Evolutionary conservation across 805 yeast genomes (phyloP).

Genomic region (Barnettozyma sucrosica): DNA sequence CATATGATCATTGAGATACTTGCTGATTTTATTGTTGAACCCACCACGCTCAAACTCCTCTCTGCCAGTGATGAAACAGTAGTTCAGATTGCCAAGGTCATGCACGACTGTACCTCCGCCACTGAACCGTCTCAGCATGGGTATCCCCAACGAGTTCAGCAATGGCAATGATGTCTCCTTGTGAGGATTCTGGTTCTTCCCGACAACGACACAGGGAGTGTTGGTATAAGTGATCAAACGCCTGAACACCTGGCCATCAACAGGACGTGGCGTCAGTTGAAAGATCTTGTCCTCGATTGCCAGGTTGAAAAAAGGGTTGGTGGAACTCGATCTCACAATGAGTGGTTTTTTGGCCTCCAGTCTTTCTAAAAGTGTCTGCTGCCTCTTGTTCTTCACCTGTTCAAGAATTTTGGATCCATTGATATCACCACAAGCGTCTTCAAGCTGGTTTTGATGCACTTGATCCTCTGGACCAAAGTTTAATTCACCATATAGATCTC

Average conservation of each 20-base stretch:
- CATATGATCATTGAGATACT: slow-evolving; percentile 20
- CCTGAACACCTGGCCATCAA: background rate
- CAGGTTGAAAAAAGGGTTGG: slow-evolving; percentile 68
- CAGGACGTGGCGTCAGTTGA: slow-evolving; percentile 45
- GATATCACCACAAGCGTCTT: background rate
- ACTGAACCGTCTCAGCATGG: slow-evolving; percentile 69
- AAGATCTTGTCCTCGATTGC: slow-evolving; percentile 81
- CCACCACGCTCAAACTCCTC: slow-evolving; percentile 51
- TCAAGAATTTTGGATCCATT: background rate
- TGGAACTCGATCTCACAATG: slow-evolving; percentile 50
- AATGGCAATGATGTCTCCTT: slow-evolving; percentile 66
- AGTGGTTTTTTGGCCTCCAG: slow-evolving; percentile 36
- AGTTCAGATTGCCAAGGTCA: slow-evolving; percentile 84
- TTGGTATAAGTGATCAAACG: slow-evolving; percentile 72
- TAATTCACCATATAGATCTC: slow-evolving; percentile 22
- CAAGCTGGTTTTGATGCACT: background rate
- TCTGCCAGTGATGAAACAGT: slow-evolving; percentile 69
- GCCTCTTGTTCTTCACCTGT: background rate
- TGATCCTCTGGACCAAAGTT: background rate
- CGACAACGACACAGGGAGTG: slow-evolving; percentile 83
- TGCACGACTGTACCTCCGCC: slow-evolving; percentile 99
- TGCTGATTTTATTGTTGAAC: slow-evolving; percentile 34
- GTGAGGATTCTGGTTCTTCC: slow-evolving; percentile 96
- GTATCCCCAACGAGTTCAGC: slow-evolving; percentile 45
- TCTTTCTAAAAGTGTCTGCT: slow-evolving; percentile 8